Percentiles rank a stretch among this genome's conserved stretches.
These are phyloP conservation scores for Alopecurus myosuroides DNA, from an alignment of 176 grass and related monocot genomes.

Conservation along the genomic window DNA sequence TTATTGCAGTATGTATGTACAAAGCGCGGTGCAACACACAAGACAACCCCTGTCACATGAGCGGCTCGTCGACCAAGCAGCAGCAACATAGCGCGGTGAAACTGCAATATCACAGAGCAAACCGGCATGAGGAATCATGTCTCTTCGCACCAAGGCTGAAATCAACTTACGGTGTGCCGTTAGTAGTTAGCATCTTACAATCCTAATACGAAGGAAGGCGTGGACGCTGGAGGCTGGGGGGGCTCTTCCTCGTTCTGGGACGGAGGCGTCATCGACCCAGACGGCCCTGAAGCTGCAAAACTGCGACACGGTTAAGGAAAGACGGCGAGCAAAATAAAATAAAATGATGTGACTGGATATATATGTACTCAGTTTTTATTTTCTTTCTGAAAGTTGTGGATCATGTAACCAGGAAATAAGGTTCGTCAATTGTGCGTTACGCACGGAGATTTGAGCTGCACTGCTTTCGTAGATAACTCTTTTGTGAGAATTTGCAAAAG, in stretches of 20 bases:
- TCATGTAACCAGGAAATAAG: not conserved
- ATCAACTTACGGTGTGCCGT: not conserved
- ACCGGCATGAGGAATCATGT: not conserved
- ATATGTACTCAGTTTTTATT: not conserved
- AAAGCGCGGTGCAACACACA: not conserved
- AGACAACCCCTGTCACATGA: conserved; percentile 33
- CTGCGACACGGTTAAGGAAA: not conserved
- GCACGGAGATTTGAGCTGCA: not conserved
- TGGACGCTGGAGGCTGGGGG: not conserved
- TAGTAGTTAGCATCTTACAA: conserved; percentile 23
- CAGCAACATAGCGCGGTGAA: conserved; percentile 36
- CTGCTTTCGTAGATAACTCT: not conserved
- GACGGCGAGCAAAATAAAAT: not conserved
- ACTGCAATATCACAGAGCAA: conserved; percentile 24
- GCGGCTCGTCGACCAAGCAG: conserved; percentile 34
- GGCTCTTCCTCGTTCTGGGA: not conserved
- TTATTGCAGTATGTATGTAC: not conserved
- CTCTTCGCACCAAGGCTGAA: not conserved
- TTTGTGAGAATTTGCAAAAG: not conserved
- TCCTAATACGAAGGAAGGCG: conserved; percentile 20
- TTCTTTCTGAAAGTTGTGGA: not conserved
- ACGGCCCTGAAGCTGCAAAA: not conserved
- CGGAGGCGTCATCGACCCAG: conserved; percentile 27
- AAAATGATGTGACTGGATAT: not conserved
- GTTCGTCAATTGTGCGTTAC: not conserved